phyloP scores from a whole-genome alignment of 2,329 filamentous ascomycete species.

The Lachnum nothofagi region DNA sequence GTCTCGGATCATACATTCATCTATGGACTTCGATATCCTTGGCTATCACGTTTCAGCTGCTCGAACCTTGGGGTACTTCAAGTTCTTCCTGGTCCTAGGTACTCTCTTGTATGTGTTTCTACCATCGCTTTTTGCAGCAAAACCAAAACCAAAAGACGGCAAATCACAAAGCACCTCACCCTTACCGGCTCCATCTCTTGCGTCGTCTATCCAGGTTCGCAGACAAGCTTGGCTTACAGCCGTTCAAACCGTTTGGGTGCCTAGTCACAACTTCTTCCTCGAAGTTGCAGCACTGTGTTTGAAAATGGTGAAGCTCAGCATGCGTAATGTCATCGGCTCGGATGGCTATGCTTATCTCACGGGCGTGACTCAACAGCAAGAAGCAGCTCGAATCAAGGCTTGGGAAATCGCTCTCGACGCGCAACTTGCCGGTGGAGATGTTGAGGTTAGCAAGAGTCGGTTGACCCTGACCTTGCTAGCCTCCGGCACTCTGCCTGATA shows the following conservation, averaged over 20 bases:
- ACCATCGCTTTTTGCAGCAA: slow-evolving; percentile 46
- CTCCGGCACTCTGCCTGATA: slow-evolving; percentile 79
- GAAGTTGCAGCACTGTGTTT: slow-evolving; percentile 75
- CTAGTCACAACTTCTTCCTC: slow-evolving; percentile 77
- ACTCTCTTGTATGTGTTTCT: slow-evolving; percentile 51
- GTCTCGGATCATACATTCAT: slow-evolving; percentile 40
- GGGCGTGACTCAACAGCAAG: slow-evolving; percentile 76
- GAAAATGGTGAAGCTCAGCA: slow-evolving; percentile 76
- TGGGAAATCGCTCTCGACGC: slow-evolving; percentile 93
- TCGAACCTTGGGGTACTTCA: slow-evolving; percentile 47
- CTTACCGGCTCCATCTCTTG: slow-evolving; percentile 61
- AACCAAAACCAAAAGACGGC: slow-evolving; percentile 46
- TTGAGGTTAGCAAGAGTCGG: slow-evolving; percentile 82
- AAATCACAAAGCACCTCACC: slow-evolving; percentile 42
- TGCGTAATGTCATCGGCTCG: slow-evolving; percentile 72
- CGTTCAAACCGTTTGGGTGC: slow-evolving; percentile 87
- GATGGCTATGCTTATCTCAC: slow-evolving; percentile 73
- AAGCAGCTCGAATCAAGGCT: slow-evolving; percentile 78
- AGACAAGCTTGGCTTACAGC: slow-evolving; percentile 89
- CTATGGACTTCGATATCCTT: slow-evolving; percentile 43
- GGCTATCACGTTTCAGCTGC: slow-evolving; percentile 47
- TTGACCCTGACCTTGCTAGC: slow-evolving; percentile 81
- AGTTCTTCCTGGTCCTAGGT: slow-evolving; percentile 48
- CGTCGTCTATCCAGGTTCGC: slow-evolving; percentile 78
- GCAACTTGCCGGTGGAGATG: slow-evolving; percentile 83